Percentiles rank a stretch among this genome's conserved stretches.
Conservation (phyloP, 2,329 filamentous ascomycete species). For the Esteya vermicola region DNA sequence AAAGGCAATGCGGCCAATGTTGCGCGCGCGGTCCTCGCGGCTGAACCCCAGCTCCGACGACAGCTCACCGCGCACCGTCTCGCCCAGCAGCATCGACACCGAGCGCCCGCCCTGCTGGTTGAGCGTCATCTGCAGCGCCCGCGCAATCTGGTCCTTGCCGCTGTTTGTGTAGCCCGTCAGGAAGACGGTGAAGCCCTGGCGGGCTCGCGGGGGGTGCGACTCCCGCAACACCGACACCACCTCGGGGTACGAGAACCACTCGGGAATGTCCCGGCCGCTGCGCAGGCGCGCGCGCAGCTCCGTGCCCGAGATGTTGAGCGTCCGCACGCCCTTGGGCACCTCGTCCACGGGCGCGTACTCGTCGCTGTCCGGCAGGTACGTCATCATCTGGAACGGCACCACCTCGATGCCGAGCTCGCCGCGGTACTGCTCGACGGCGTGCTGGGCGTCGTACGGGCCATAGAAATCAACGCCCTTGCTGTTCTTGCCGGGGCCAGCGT, state of each 20-base stretch:
- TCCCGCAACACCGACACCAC: constrained; percentile 93
- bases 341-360: constrained; percentile 92
- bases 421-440: constrained; percentile 91
- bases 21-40: constrained; percentile 80
- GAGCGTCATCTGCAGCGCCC: constrained; percentile 88
- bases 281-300: constrained; percentile 87
- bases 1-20: constrained; percentile 92
- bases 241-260: constrained; percentile 99
- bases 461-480: constrained; percentile 95
- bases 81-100: constrained; percentile 86
- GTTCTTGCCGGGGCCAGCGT: constrained; percentile 97
- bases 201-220: constrained; percentile 79
- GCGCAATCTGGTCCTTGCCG: constrained; percentile 92
- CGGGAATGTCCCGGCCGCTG: constrained; percentile 86
- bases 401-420: constrained; percentile 97
- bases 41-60: constrained; percentile 93
- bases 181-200: constrained; percentile 97
- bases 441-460: constrained; percentile 93
- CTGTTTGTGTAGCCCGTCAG: constrained; percentile 93
- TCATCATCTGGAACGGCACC: constrained; percentile 99
- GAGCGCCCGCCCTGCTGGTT: constrained; percentile 96
- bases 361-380: constrained; percentile 91
- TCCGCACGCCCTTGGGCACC: constrained; percentile 70
- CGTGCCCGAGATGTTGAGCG: constrained; percentile 73
- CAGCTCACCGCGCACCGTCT: constrained; percentile 86